Conservation (phyloP, 2,329 filamentous ascomycete genomes). For the Scedosporium boydii region DNA sequence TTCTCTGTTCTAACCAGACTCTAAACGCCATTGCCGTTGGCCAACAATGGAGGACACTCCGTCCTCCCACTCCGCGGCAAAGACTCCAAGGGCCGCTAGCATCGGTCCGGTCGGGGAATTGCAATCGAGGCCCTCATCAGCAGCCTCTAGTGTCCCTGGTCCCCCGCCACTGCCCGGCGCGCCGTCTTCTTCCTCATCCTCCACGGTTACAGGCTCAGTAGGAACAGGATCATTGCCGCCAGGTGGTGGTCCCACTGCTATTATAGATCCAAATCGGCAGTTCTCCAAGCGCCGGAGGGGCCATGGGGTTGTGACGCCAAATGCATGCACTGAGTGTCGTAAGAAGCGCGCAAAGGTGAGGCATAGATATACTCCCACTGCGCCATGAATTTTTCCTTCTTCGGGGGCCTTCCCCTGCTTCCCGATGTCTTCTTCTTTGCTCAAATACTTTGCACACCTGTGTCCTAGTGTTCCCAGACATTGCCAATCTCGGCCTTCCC, state of each 20-base stretch:
- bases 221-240: not conserved
- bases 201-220: not conserved
- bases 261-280: conserved; percentile 12
- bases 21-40: not conserved
- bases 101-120: not conserved
- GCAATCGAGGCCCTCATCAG: not conserved
- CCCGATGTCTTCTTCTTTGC: not conserved
- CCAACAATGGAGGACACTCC: not conserved
- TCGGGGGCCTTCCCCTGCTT: too few species aligned
- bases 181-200: conserved; percentile 8
- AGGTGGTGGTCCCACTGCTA: conserved; percentile 4
- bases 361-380: not conserved
- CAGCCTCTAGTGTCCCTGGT: not conserved
- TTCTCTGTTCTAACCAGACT: not conserved
- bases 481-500: not conserved
- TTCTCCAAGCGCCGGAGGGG: conserved; percentile 44
- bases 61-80: not conserved
- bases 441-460: not conserved
- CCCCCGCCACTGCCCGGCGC: conserved; percentile 4
- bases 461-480: not conserved
- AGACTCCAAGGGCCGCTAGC: not conserved
- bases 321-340: conserved; percentile 51
- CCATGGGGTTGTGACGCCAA: conserved; percentile 46
- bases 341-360: conserved; percentile 53
- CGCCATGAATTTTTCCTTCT: not conserved